A percentile compares a stretch with the other conserved stretches of the same genome.
Evolutionary conservation across 2,329 filamentous ascomycete genomes (phyloP).

Genomic region (Colletotrichum noveboracense): DNA sequence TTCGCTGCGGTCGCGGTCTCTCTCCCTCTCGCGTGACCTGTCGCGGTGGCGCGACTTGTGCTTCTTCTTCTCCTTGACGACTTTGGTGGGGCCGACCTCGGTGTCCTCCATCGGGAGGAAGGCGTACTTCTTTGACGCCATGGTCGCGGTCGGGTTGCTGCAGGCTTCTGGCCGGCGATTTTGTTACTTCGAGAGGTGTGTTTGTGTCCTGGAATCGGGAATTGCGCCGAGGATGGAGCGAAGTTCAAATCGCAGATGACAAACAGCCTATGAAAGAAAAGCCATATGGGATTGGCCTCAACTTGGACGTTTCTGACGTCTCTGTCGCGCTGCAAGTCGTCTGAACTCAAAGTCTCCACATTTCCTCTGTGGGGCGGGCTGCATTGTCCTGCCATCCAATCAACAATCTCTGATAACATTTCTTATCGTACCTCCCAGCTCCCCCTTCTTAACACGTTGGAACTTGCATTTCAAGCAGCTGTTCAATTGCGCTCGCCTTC

Average conservation of each 20-base stretch:
- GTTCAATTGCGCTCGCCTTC: slow-evolving; percentile 3
- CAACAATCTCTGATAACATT: not conserved
- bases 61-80: slow-evolving; percentile 55
- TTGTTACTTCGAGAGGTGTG: not conserved
- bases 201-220: not conserved
- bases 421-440: slow-evolving; percentile 22
- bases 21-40: slow-evolving; percentile 40
- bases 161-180: not conserved
- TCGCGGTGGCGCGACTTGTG: slow-evolving; percentile 40
- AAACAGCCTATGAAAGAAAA: not conserved
- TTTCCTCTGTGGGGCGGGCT: not conserved
- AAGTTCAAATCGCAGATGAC: not conserved
- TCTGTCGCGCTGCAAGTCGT: not conserved
- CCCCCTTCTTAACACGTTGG: slow-evolving; percentile 26
- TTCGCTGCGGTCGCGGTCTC: slow-evolving; percentile 31
- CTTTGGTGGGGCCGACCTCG: slow-evolving; percentile 61
- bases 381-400: not conserved
- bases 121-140: slow-evolving; percentile 67
- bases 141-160: slow-evolving; percentile 23
- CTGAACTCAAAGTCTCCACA: slow-evolving; percentile 9
- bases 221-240: not conserved
- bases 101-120: slow-evolving; percentile 72
- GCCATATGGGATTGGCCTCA: not conserved
- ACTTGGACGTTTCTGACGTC: not conserved
- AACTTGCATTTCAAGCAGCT: slow-evolving; percentile 20